Conservation (phyloP, 208 protist species). For the Lotmaria passim region DNA sequence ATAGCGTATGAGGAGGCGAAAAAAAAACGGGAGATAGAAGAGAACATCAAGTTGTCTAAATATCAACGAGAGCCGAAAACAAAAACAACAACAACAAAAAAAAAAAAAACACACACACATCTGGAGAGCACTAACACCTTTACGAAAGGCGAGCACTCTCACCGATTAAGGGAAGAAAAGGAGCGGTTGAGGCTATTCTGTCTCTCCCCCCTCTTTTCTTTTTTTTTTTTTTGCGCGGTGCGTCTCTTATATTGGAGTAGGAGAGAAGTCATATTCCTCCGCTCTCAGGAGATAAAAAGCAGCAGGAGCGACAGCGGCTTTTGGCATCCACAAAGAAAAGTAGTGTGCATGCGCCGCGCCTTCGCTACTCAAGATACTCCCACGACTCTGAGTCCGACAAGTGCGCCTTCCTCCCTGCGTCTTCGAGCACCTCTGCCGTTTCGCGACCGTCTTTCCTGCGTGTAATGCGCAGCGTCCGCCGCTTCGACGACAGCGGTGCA, state of each 20-base stretch:
- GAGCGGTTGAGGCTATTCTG: no score
- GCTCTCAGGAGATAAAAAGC: background rate
- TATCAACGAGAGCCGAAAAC: no score
- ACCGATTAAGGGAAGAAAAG: no score
- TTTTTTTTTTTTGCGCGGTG: no score
- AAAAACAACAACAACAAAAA: no score
- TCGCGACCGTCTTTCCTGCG: background rate
- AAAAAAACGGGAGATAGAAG: background rate
- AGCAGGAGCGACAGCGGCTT: no score
- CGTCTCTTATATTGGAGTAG: no score
- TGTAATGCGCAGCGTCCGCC: constrained; percentile 6
- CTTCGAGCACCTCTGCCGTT: background rate
- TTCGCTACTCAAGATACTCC: constrained; percentile 31
- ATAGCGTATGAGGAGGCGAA: background rate
- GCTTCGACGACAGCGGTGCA: background rate
- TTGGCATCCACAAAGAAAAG: background rate
- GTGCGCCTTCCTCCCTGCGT: background rate
- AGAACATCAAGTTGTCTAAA: background rate
- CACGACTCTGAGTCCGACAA: constrained; percentile 33
- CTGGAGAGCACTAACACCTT: no score
- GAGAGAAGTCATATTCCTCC: no score
- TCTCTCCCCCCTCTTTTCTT: no score
- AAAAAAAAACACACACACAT: no score
- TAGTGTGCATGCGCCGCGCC: background rate
- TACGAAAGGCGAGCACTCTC: no score